These are phyloP conservation scores for Cercospora beticola DNA, from an alignment of 2,329 filamentous ascomycete species.

Conservation along the genomic window DNA sequence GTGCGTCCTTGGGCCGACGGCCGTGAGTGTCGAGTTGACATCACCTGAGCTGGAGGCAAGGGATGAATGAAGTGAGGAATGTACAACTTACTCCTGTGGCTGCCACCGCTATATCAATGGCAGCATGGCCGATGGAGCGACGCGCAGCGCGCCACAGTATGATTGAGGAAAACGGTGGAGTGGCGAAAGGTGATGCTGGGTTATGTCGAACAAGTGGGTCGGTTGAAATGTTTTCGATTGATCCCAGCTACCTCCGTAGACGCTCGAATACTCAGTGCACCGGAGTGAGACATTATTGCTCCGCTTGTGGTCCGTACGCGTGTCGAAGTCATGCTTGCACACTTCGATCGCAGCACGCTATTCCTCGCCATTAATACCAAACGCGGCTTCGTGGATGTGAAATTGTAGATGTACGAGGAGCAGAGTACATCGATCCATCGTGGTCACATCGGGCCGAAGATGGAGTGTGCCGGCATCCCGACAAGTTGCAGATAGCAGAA, in stretches of 20 bases:
- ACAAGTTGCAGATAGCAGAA: background rate
- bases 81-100: background rate
- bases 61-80: constrained; percentile 11
- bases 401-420: background rate
- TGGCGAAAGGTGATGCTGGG: constrained; percentile 15
- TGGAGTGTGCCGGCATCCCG: background rate
- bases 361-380: background rate
- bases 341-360: background rate
- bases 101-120: background rate
- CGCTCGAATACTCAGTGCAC: background rate
- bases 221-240: constrained; percentile 5
- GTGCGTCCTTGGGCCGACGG: constrained; percentile 13
- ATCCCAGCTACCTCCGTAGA: background rate
- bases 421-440: background rate
- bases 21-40: constrained; percentile 13
- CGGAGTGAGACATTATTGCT: background rate
- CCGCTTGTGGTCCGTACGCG: background rate
- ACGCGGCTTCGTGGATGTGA: background rate
- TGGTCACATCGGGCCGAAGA: background rate
- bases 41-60: constrained; percentile 14
- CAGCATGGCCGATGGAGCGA: constrained; percentile 2
- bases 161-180: constrained; percentile 6
- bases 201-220: constrained; percentile 11
- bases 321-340: background rate
- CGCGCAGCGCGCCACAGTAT: constrained; percentile 1